phyloP scores from a whole-genome alignment of 495 filamentous ascomycete species.

The Xylaria castorea region DNA sequence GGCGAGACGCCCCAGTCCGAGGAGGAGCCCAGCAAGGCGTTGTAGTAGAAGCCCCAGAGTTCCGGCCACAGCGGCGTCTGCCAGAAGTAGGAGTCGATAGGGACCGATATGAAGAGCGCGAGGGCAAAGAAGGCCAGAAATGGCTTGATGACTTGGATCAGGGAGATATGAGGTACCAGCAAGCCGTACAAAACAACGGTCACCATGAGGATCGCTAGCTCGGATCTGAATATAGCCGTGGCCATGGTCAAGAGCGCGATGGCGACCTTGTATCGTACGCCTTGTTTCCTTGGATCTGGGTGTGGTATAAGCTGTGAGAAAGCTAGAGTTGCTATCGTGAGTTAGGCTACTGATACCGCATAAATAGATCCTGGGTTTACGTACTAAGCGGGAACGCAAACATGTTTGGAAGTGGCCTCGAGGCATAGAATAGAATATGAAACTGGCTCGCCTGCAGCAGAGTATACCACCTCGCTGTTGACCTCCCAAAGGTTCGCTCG shows the following conservation, averaged over 20 bases:
- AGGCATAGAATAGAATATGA: slow-evolving; percentile 93
- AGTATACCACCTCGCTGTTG: slow-evolving; percentile 80
- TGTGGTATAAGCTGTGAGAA: slow-evolving; percentile 71
- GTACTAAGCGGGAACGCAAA: slow-evolving; percentile 87
- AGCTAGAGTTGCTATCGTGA: slow-evolving; percentile 66
- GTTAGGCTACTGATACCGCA: slow-evolving; percentile 22
- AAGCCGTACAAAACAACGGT: slow-evolving; percentile 65
- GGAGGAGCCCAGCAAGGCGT: slow-evolving; percentile 78
- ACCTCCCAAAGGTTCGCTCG: slow-evolving; percentile 69
- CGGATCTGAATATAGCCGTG: slow-evolving; percentile 88
- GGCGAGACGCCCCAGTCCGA: slow-evolving; percentile 87
- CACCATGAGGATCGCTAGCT: slow-evolving; percentile 81
- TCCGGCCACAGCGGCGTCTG: slow-evolving; percentile 89
- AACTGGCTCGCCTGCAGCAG: slow-evolving; percentile 87
- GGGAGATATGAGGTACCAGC: slow-evolving; percentile 56
- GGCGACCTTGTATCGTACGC: slow-evolving; percentile 56
- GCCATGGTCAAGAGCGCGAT: slow-evolving; percentile 80
- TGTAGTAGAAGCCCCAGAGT: slow-evolving; percentile 87
- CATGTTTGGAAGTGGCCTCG: slow-evolving; percentile 92
- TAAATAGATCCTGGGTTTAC: slow-evolving; percentile 30
- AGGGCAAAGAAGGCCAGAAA: slow-evolving; percentile 68
- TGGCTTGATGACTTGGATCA: slow-evolving; percentile 68
- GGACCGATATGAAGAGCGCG: slow-evolving; percentile 69
- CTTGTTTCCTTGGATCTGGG: slow-evolving; percentile 40
- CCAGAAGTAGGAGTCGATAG: slow-evolving; percentile 93